phyloP scores from a whole-genome alignment of 495 filamentous ascomycete species.

The Penicillium coffeae region DNA sequence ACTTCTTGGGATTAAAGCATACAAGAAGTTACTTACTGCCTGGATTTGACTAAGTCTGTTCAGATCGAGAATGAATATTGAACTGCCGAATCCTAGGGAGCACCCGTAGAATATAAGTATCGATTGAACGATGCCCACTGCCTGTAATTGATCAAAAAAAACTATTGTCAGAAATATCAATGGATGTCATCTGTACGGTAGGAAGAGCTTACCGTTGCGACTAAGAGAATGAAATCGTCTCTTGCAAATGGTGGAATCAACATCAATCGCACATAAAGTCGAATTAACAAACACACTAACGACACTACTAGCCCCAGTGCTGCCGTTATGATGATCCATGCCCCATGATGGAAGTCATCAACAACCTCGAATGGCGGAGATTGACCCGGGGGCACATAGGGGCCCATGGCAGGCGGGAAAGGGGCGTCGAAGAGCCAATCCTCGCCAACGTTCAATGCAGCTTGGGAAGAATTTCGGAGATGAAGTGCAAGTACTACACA shows the following conservation, averaged over 20 bases:
- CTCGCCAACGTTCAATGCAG: no score
- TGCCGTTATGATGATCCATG: slow-evolving; percentile 44
- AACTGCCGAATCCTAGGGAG: slow-evolving; percentile 39
- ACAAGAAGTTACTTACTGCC: slow-evolving; percentile 22
- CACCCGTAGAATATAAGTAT: slow-evolving; percentile 33
- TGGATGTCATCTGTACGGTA: no score
- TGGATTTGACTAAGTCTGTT: slow-evolving; percentile 31
- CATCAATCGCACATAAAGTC: slow-evolving; percentile 41
- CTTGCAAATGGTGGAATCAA: slow-evolving; percentile 34
- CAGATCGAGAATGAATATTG: slow-evolving; percentile 29
- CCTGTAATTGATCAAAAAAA: no score
- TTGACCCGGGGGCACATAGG: slow-evolving; percentile 34
- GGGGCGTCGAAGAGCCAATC: no score
- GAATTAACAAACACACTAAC: slow-evolving; percentile 40
- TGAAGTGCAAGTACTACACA: not conserved
- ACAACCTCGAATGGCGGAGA: slow-evolving; percentile 40
- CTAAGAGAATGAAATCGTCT: slow-evolving; percentile 38
- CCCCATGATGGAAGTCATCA: slow-evolving; percentile 39
- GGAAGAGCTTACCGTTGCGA: slow-evolving; percentile 30
- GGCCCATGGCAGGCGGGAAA: slow-evolving; percentile 22
- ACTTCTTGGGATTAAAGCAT: not conserved
- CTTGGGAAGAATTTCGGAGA: no score
- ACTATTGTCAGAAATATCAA: no score
- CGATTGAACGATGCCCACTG: slow-evolving; percentile 32
- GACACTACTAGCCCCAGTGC: slow-evolving; percentile 48